phyloP scores from a whole-genome alignment of 345 rosid species.

The Anacardium occidentale region DNA sequence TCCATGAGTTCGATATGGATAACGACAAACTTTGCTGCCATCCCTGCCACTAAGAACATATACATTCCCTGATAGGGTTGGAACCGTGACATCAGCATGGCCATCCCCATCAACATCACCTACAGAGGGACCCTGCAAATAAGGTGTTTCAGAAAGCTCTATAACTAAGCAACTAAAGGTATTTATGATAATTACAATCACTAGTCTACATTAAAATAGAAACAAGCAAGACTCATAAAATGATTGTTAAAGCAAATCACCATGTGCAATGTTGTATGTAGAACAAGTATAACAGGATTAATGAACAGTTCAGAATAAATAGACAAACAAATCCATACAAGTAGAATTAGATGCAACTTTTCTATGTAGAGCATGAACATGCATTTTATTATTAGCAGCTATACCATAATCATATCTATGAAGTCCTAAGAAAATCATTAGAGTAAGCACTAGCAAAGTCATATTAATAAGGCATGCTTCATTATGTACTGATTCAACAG shows the following conservation, averaged over 20 bases:
- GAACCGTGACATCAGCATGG: slow-evolving; percentile 84
- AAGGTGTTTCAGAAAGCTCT: slow-evolving; percentile 19
- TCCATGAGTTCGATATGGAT: slow-evolving; percentile 97
- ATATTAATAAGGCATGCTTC: neutral
- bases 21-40: slow-evolving; percentile 81
- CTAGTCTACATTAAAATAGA: neutral
- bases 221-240: neutral
- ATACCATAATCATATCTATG: neutral
- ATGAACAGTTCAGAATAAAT: neutral
- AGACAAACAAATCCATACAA: neutral
- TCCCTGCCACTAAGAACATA: slow-evolving; percentile 94
- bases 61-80: slow-evolving; percentile 88
- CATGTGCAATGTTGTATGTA: neutral
- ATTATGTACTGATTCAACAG: neutral
- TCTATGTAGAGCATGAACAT: neutral
- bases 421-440: neutral
- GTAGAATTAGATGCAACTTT: neutral
- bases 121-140: slow-evolving; percentile 76
- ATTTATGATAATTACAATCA: neutral
- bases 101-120: slow-evolving; percentile 99
- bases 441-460: neutral
- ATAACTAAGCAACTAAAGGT: slow-evolving; percentile 9
- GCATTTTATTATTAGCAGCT: neutral
- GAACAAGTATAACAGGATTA: too few species aligned
- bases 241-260: neutral